These are phyloP conservation scores for Phytophthora litchii DNA, from an alignment of 352 stramenopile species.

Conservation along the genomic window DNA sequence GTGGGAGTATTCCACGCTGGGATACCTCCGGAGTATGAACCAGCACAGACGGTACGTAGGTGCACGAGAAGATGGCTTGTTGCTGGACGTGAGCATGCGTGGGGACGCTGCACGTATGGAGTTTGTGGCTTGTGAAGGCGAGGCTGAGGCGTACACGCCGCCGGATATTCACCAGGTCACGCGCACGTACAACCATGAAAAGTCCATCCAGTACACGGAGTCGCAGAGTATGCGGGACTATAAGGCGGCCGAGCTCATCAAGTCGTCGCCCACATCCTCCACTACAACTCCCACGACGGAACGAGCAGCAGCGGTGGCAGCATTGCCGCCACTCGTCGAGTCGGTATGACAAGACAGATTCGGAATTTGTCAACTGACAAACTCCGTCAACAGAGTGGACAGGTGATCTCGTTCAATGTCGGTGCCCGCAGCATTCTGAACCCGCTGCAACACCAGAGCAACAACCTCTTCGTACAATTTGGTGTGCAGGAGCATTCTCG, in stretches of 20 bases:
- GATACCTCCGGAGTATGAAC: constrained; percentile 89
- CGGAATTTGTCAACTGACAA: background rate
- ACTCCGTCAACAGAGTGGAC: background rate
- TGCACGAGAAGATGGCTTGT: constrained; percentile 66
- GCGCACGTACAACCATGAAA: constrained; percentile 76
- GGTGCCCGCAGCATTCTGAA: constrained; percentile 10
- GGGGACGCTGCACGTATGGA: constrained; percentile 81
- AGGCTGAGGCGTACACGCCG: constrained; percentile 42
- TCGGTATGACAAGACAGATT: constrained; percentile 14
- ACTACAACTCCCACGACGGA: constrained; percentile 30
- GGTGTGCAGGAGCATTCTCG: background rate
- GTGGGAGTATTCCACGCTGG: constrained; percentile 84
- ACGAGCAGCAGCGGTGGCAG: constrained; percentile 25
- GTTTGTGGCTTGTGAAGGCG: constrained; percentile 68
- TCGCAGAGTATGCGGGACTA: constrained; percentile 83
- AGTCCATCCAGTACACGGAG: constrained; percentile 66
- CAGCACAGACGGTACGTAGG: constrained; percentile 88
- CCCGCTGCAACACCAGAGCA: background rate
- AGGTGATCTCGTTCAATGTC: background rate
- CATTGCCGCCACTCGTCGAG: constrained; percentile 24
- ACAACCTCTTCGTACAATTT: constrained; percentile 24
- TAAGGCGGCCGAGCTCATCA: constrained; percentile 53
- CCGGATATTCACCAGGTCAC: constrained; percentile 81
- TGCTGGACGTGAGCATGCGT: constrained; percentile 88
- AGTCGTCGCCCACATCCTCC: constrained; percentile 39